Evolutionary conservation across 1,284 basidiomycete genomes (phyloP).

Genomic region (Spongiforma sp.): DNA sequence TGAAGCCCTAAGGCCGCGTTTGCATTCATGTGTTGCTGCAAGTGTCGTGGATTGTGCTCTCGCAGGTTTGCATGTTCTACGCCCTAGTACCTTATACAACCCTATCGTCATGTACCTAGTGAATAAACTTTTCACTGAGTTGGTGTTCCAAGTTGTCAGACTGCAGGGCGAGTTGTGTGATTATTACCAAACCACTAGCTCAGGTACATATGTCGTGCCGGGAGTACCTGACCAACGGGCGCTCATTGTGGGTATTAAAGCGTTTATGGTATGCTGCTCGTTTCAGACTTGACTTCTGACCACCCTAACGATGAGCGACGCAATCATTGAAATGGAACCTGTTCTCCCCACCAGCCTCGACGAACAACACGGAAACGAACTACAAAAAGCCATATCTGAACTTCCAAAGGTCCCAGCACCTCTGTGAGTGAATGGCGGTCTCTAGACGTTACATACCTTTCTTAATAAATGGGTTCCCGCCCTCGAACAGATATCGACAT

Average conservation of each 20-base stretch:
- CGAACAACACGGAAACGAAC: conserved; percentile 15
- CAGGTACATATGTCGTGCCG: too few relatives aligned
- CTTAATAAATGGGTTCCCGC: conserved; percentile 1
- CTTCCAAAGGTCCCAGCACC: conserved; percentile 33
- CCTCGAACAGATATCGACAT: conserved; percentile 36
- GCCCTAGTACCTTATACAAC: too few relatives aligned
- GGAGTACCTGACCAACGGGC: too few relatives aligned
- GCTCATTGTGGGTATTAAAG: too few relatives aligned
- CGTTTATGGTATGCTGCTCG: too few relatives aligned
- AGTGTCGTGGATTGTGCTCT: background rate
- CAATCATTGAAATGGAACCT: conserved; percentile 20
- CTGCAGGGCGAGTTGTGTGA: too few relatives aligned
- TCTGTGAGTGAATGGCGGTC: conserved; percentile 24
- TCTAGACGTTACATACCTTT: background rate
- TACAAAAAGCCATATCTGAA: conserved; percentile 21
- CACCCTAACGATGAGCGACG: conserved; percentile 19
- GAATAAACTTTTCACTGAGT: too few relatives aligned
- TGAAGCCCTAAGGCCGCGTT: conserved; percentile 46
- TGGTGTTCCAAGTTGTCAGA: too few relatives aligned
- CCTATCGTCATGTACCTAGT: too few relatives aligned
- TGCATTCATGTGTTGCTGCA: background rate
- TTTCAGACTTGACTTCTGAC: too few relatives aligned
- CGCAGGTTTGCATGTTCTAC: background rate
- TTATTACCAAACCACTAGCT: too few relatives aligned
- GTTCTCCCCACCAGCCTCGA: background rate